Percentiles rank a stretch among this genome's conserved stretches.
These are phyloP conservation scores for Acrocalymma vagum DNA, from an alignment of 2,329 filamentous ascomycete species.

Conservation along the genomic window DNA sequence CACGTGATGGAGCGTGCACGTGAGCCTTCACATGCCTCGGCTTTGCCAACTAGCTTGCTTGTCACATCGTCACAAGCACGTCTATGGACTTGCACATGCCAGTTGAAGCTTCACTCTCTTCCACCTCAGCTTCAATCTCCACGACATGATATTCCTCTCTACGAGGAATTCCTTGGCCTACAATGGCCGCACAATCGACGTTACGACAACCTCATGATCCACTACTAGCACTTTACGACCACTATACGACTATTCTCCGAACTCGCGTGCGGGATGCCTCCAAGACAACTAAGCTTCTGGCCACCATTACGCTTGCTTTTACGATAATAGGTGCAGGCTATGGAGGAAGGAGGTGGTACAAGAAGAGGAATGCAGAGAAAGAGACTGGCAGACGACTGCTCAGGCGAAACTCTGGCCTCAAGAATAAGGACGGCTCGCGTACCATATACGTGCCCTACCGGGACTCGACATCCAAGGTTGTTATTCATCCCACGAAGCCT, in stretches of 20 bases:
- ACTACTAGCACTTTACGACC: conserved; percentile 55
- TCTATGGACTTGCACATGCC: conserved; percentile 25
- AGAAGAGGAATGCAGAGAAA: conserved; percentile 75
- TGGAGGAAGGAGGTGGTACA: conserved; percentile 82
- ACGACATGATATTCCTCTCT: conserved; percentile 32
- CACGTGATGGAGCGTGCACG: too few species aligned
- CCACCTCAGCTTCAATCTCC: conserved; percentile 11
- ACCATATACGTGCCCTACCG: conserved; percentile 96
- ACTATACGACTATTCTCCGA: conserved; percentile 59
- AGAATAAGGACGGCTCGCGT: conserved; percentile 92
- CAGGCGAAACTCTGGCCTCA: conserved; percentile 89
- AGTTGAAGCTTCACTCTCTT: conserved; percentile 6
- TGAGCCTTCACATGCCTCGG: conserved; percentile 36
- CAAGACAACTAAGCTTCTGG: conserved; percentile 75
- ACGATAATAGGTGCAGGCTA: conserved; percentile 82
- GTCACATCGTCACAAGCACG: conserved; percentile 5
- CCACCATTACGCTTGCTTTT: conserved; percentile 76
- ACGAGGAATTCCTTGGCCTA: conserved; percentile 37
- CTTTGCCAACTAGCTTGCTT: conserved; percentile 19
- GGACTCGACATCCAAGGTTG: conserved; percentile 86
- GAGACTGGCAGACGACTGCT: conserved; percentile 84
- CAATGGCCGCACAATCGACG: conserved; percentile 89
- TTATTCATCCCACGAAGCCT: conserved; percentile 87
- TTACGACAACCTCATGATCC: conserved; percentile 62
- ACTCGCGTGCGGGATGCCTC: conserved; percentile 69